Base-by-base conservation (phyloP, 2,329 filamentous ascomycete genomes). In the Teratosphaeria destructans region DNA sequence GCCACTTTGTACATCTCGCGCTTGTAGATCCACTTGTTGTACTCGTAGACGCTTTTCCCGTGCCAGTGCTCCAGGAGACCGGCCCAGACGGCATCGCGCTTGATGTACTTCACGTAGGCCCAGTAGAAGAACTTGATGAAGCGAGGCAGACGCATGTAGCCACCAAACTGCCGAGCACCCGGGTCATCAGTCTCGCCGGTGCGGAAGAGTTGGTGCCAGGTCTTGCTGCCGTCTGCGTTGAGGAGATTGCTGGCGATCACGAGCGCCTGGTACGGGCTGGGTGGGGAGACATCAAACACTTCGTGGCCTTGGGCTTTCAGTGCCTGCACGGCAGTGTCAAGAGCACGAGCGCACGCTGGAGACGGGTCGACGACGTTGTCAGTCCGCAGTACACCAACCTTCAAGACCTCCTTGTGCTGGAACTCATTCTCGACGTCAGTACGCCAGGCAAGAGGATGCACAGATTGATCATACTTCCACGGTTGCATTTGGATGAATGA, bases 401-500 rank as follows among this genome's bases (percentile, higher is more conserved):
- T 81, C 19, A 95, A 76, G 62, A 76, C 82, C 69, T 82, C 82
- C 72, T 85, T 87, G 39, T 77, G 74, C 61, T 82, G 85, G 53
- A 85, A 83, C 16, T 79, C 72, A 64, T 85, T 82, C 66, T 85
- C 85, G 1, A 85, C 67, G 0, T 87, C 79, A 2, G 79, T 71
- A 60, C 88, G 79, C 92, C 92, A 96, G 2, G 82, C 78, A n/a
- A 96, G 79, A 0, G 90, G 91, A 69, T 95, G 90, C 1, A 93
- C 89, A 0, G 84, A 87, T 66, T 90, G 86, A 71, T 96, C 92
- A 69, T 95, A 95, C 61, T 82, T 86, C 92, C 92, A 96, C 0
- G 91, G 90, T 74, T 89, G 79, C 85, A 94, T 93, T 56, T 83
- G 77, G 59, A 96, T 82, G 58, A 96, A 77, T 7, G 85, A 82